phyloP scores from a whole-genome alignment of 768 basidiomycete species.

The Xanthoconium stramineum region DNA sequence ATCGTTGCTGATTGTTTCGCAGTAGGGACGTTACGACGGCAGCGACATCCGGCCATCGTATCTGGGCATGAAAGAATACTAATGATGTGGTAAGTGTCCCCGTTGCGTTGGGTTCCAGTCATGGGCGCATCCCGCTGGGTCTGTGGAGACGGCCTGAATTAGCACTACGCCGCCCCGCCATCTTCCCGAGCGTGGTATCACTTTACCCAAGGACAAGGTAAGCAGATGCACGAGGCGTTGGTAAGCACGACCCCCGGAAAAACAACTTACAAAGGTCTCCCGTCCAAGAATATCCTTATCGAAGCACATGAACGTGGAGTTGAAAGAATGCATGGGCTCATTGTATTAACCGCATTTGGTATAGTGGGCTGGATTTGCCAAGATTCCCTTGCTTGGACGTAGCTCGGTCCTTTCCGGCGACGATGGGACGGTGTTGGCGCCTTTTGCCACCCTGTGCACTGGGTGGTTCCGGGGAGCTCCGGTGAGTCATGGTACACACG shows the following conservation, averaged over 20 bases:
- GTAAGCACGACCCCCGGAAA: slow-evolving; percentile 3
- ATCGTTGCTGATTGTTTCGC: background rate
- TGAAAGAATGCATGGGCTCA: background rate
- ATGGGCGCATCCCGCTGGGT: too few relatives aligned
- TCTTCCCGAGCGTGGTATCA: background rate
- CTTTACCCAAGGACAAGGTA: background rate
- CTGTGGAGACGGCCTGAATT: background rate
- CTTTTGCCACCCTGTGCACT: background rate
- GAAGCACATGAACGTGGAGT: slow-evolving; percentile 6
- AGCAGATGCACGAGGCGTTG: background rate
- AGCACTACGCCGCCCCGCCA: background rate
- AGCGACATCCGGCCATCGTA: background rate
- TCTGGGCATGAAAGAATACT: background rate
- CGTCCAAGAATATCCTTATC: slow-evolving; percentile 25
- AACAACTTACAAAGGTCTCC: background rate
- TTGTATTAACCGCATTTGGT: slow-evolving; percentile 16
- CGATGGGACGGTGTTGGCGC: background rate
- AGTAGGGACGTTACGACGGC: background rate
- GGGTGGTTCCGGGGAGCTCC: background rate
- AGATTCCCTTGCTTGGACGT: slow-evolving; percentile 10
- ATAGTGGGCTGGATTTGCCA: slow-evolving; percentile 11
- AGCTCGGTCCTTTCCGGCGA: background rate
- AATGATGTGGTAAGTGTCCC: background rate
- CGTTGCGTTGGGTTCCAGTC: background rate
- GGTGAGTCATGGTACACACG: background rate